These are phyloP conservation scores for Pyronema omphalodes DNA, from an alignment of 495 filamentous ascomycete genomes.

Conservation along the genomic window DNA sequence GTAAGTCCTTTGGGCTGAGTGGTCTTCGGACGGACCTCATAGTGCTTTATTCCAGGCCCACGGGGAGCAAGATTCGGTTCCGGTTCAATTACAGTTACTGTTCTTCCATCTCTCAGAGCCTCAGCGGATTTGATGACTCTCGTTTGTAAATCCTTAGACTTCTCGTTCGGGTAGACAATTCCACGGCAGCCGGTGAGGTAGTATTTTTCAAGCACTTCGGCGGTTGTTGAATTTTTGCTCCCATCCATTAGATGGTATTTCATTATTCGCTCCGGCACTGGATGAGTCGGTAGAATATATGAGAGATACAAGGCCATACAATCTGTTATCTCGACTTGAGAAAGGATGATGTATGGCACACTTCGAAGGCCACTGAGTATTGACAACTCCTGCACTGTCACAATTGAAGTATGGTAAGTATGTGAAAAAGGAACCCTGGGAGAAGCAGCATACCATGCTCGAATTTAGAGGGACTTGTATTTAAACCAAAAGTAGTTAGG, in stretches of 20 bases:
- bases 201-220: slow-evolving; percentile 15
- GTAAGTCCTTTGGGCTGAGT: not conserved
- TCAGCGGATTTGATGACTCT: slow-evolving; percentile 16
- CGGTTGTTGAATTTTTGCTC: slow-evolving; percentile 8
- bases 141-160: slow-evolving; percentile 9
- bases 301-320: slow-evolving; percentile 17
- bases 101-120: slow-evolving; percentile 3
- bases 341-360: slow-evolving; percentile 20
- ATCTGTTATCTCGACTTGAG: slow-evolving; percentile 12
- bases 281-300: slow-evolving; percentile 16
- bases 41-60: not conserved
- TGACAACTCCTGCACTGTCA: slow-evolving; percentile 4
- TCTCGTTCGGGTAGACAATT: slow-evolving; percentile 15
- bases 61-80: not conserved
- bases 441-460: not conserved
- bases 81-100: not conserved
- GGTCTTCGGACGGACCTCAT: not conserved
- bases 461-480: not conserved
- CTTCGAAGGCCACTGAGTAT: slow-evolving; percentile 13
- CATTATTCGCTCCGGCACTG: slow-evolving; percentile 11
- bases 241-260: slow-evolving; percentile 8
- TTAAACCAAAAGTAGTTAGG: not conserved
- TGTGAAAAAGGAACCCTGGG: not conserved
- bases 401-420: not conserved
- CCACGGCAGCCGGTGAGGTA: slow-evolving; percentile 13